Evolutionary conservation across 108 stramenopile genomes (phyloP), one percentile per base, ranked within the genome.

Genomic region (Cyclostephanos tholiformis): DNA sequence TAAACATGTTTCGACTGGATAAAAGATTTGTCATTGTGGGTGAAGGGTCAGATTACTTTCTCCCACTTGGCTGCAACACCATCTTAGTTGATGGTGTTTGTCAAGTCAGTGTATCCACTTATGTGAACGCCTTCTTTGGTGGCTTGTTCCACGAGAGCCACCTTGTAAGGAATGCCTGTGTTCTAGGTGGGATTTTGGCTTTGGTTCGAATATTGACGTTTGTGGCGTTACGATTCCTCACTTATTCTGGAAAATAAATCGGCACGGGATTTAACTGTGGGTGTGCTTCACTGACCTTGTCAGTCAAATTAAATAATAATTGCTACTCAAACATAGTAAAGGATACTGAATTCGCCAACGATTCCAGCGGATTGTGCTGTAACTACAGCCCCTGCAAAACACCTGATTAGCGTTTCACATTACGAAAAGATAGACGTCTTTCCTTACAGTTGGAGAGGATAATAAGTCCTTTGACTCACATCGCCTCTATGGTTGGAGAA

Each of bases 111-210:
- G 73, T 76, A 12, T 49, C 48, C 44, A 73, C 86, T 13, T 91
- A 82, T 57, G 79, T 91, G 13, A 48, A 82, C 41, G 80, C 71
- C 25, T 91, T 91, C 72, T 91, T 87, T 71, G 90, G 90, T 20
- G 83, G 83, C 7, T 41, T 76, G 22, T 91, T 86, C 75, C 72
- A 60, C 43, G 48, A 65, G 39, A 57, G 66, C 14, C 61, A 89
- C 74, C 12, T 79, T 13, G 20, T 38, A 20, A 67, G 75, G 41
- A 84, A 91, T 63, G 71, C 75, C 29, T 23, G 80, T 13, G 73
- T 87, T 71, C 72, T 91, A 50, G 86, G 75, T 13, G 67, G 75
- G 2, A 84, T 82, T 57, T 59, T 91, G 60, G 62, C 86, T 10
- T 50, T 76, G 9, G 76, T 85, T 4, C 65, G 90, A 32, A 69